These are phyloP conservation scores for Macrophomina phaseolina DNA, from an alignment of 2,329 filamentous ascomycete species.

Conservation along the genomic window DNA sequence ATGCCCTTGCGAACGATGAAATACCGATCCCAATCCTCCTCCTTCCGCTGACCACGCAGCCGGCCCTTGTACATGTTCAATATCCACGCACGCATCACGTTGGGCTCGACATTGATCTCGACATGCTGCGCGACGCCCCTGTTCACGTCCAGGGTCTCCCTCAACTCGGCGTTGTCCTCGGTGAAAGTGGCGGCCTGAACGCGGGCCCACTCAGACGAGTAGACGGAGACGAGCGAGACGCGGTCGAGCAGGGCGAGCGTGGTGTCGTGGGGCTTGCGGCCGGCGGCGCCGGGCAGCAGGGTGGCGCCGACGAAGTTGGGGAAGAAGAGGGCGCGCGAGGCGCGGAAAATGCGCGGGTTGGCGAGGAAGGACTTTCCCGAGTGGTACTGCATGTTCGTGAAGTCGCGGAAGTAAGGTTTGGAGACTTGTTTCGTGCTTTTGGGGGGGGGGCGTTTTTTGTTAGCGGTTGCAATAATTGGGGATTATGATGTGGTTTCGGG, in stretches of 20 bases:
- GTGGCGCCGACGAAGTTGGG: slow-evolving; percentile 88
- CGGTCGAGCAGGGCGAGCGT: slow-evolving; percentile 75
- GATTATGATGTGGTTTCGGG: neutral
- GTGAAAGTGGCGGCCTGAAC: slow-evolving; percentile 77
- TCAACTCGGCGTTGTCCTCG: slow-evolving; percentile 70
- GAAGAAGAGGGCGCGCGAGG: slow-evolving; percentile 85
- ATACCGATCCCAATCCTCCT: slow-evolving; percentile 62
- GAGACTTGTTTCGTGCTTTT: slow-evolving; percentile 63
- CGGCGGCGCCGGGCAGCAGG: slow-evolving; percentile 65
- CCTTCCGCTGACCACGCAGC: slow-evolving; percentile 54
- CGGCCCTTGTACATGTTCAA: slow-evolving; percentile 60
- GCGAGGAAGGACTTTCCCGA: slow-evolving; percentile 92
- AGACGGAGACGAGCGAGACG: slow-evolving; percentile 79
- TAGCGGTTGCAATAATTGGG: too few species aligned
- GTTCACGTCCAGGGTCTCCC: slow-evolving; percentile 62
- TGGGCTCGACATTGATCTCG: slow-evolving; percentile 89
- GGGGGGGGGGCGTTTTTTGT: neutral
- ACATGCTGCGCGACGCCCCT: slow-evolving; percentile 71
- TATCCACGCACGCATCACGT: slow-evolving; percentile 67
- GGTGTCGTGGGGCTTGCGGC: slow-evolving; percentile 63
- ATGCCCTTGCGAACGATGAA: slow-evolving; percentile 66
- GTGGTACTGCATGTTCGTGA: slow-evolving; percentile 77
- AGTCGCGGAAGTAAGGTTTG: slow-evolving; percentile 95
- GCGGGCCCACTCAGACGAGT: slow-evolving; percentile 85
- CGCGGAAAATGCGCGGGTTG: slow-evolving; percentile 82